Base-by-base conservation (phyloP, 2,329 filamentous ascomycete species). In the Stachybotrys chartarum region DNA sequence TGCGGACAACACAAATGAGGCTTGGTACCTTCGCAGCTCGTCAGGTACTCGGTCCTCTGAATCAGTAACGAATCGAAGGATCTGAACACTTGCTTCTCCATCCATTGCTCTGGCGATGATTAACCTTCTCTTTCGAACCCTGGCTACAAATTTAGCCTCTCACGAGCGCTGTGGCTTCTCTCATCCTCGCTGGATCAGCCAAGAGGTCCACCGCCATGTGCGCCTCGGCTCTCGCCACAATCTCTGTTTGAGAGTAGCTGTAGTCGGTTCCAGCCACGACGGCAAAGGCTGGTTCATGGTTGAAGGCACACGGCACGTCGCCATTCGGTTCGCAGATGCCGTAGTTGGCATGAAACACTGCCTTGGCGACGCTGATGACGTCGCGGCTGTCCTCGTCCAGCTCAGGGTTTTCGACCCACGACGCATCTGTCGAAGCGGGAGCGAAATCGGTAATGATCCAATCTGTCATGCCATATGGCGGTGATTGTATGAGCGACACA, bases 261-360 rank as follows among this genome's bases (percentile, higher is more conserved):
- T 53, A 61, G 30, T 60, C 55, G 12, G 55, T 57, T 14, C 55
- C 57, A 1, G 58, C 51, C 7, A 54, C 8, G 0, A 10, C 6
- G 17, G 50, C 52, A 52, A 60, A 60, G 14, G 18, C n/a, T 5
- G 58, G 59, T 56, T 60, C 58, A 35, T 60, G 59, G 56, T 60
- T 60, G 50, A 60, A 60, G 1, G 57, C 49, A 12, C 59, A 59
- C 8, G 49, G 46, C 16, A 24, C 48, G 12, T 51, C 45, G 1
- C 54, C 35, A 6, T 30, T 11, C 30, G 30, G 51, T 30, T 53
- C 39, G 47, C 57, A 59, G 53, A 60, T 59, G 7, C 55, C 51
- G 18, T 55, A 60, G 56, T 59, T 59, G 18, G 56, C 49, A 42
- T 60, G 59, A 14, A 59, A 46, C 5, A 59, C 56, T 1, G 53